phyloP scores from a whole-genome alignment of 2,329 filamentous ascomycete species.

The Trichoderma sp. region DNA sequence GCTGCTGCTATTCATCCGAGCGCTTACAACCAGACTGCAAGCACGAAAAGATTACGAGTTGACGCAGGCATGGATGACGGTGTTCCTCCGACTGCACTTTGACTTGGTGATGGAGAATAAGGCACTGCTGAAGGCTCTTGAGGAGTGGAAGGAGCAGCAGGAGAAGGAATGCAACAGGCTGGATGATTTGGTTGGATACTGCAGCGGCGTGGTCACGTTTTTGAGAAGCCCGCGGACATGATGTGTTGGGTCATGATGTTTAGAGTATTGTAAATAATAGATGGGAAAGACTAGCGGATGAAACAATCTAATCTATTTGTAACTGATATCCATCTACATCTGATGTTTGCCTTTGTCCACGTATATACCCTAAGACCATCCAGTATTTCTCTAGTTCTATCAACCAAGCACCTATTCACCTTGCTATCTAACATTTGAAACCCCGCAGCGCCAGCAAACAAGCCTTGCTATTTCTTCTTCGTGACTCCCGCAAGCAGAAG shows the following conservation, averaged over 20 bases:
- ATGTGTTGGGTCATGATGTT: not conserved
- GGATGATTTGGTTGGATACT: slow-evolving; percentile 80
- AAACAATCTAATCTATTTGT: not conserved
- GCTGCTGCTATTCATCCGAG: slow-evolving; percentile 76
- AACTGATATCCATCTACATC: too few species aligned
- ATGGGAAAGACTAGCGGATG: slow-evolving; percentile 5
- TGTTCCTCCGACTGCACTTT: slow-evolving; percentile 81
- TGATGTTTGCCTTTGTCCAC: not conserved
- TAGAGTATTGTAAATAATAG: not conserved
- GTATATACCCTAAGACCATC: too few species aligned
- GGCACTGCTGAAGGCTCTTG: slow-evolving; percentile 59
- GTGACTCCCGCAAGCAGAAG: slow-evolving; percentile 42
- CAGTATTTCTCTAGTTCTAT: too few species aligned
- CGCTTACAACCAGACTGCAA: slow-evolving; percentile 70
- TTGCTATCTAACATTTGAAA: not conserved
- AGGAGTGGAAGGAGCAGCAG: slow-evolving; percentile 72
- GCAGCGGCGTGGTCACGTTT: slow-evolving; percentile 81
- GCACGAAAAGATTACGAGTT: slow-evolving; percentile 85
- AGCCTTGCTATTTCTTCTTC: slow-evolving; percentile 44
- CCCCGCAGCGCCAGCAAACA: not conserved
- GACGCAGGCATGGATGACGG: slow-evolving; percentile 95
- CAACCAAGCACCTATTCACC: not conserved
- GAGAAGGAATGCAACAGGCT: slow-evolving; percentile 70
- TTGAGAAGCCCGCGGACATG: slow-evolving; percentile 64
- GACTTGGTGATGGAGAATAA: slow-evolving; percentile 55